phyloP scores from a whole-genome alignment of 345 rosid genomes.

The Jatropha curcas region DNA sequence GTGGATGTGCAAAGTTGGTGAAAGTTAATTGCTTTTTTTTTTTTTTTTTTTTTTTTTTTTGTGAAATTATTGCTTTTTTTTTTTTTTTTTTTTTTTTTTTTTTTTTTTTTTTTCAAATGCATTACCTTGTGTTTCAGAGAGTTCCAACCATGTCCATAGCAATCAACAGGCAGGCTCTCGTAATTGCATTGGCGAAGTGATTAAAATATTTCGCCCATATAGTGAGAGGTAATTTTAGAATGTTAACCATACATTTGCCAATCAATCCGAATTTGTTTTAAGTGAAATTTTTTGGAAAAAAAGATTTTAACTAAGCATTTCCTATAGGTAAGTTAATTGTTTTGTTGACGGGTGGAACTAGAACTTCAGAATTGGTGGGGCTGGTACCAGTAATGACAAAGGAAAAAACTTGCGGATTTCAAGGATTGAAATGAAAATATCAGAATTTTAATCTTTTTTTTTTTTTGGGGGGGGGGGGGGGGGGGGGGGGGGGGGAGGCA shows the following conservation, averaged over 20 bases:
- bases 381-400: neutral
- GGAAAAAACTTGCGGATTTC: neutral
- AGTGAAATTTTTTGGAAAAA: neutral
- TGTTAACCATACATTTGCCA: neutral
- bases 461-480: too few relatives aligned
- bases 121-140: conserved; percentile 40
- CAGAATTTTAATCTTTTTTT: too few relatives aligned
- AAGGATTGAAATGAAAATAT: neutral
- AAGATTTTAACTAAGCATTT: neutral
- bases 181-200: conserved; percentile 73
- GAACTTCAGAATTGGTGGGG: neutral
- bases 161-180: conserved; percentile 24
- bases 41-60: too few relatives aligned
- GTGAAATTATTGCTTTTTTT: too few relatives aligned
- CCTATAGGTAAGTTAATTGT: neutral
- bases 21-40: neutral
- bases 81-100: too few relatives aligned
- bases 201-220: conserved; percentile 47
- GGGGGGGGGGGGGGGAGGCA: too few relatives aligned
- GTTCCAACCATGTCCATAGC: conserved; percentile 34
- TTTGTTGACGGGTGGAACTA: neutral
- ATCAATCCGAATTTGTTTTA: conserved; percentile 6
- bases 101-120: too few relatives aligned
- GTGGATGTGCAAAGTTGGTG: conserved; percentile 1
- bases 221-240: conserved; percentile 47